Base-by-base conservation (phyloP, 306 rosid species). In the Geum urbanum region DNA sequence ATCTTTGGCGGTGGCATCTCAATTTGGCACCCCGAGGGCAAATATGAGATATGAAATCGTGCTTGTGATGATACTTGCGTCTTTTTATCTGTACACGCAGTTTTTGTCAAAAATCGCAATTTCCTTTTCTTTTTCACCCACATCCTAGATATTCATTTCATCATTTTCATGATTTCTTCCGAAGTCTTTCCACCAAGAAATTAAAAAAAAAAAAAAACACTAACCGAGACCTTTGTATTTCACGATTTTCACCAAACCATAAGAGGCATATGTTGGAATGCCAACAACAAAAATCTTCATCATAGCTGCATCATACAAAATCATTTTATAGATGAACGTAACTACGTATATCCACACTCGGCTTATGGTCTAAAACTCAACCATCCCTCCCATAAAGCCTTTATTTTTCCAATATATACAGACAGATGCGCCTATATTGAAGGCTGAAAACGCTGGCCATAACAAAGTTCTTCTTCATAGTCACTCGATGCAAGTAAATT, bases 21-120 rank as follows among this genome's bases (percentile, higher is more conserved):
- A 86, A 58, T 86, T 87, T 72, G 98, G 98, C 77, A 90, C 96
- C 63, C 84, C 85, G 14, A 92, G 92, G 84, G 96, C 91, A 86
- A 86, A 83, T 89, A 90, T 74, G 88, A 92, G 88, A 96, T 90
- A 72, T 7, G n/a, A 6, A 10, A 8, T 49, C 54, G 15, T 50
- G 54, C 54, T 15, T 27, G 32, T 27, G 32, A 27, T 27, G 32
- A 27, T 27, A 27, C 2, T 27, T 27, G 2, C 32, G 32, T 27
- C 32, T 27, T 27, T 27, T 27, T 27, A 27, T 27, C 32, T 27
- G 32, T 27, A 27, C 32, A 27, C 32, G 32, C 2, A 27, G 32
- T 27, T 27, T 27, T 27, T 27, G 32, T 27, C 32, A 27, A 27
- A 27, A n/a, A n/a, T n/a, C n/a, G n/a, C n/a, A n/a, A n/a, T n/a